Base-by-base conservation (phyloP, 192 early-diverging fungal genomes). In the Fimicolochytrium jonesii region DNA sequence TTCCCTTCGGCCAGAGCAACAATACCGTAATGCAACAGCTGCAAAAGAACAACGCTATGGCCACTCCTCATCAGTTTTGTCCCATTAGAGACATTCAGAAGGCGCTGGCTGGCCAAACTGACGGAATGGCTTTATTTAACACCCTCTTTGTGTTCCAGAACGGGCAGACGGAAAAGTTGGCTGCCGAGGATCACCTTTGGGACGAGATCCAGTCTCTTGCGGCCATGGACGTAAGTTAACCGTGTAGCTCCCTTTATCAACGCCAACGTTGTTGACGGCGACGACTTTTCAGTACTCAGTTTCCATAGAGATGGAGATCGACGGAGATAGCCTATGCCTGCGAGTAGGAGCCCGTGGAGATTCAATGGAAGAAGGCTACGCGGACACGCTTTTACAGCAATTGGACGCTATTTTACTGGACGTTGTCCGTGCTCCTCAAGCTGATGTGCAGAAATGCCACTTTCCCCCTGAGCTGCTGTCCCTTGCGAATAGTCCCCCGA, bases 91-190 rank as follows among this genome's bases (percentile, higher is more conserved):
- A 23, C 20, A 50, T 61, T 4, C 44, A 52, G 7, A 51, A 32
- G 32, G n/a, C 13, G 46, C 10, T 18, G 1, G 61, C n/a, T 17
- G 7, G 33, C 6, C 15, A 11, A 15, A 20, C 31, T 11, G 41
- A 58, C 9, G 10, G 51, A n/a, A 50, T 50, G 39, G 20, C 37
- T 44, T 20, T 61, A 0, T 61, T 61, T 35, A 47, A 61, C 33
- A 61, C 59, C 1, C 18, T 61, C 47, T 61, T 61, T 28, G 3
- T 61, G n/a, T 52, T 26, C 20, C 61, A 64, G 31, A 61, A 22
- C 9, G 42, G 42, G 15, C 17, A 30, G 22, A 42, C 17, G 0
- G 6, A 59, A 17, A 17, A 39, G 37, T 11, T 39, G 9, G 43
- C 1, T 3, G 42, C n/a, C 13, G 36, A 58, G 13, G 1, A 15